phyloP scores from a whole-genome alignment of 1,139 yeast species.

The Candida buenavistaensis region DNA sequence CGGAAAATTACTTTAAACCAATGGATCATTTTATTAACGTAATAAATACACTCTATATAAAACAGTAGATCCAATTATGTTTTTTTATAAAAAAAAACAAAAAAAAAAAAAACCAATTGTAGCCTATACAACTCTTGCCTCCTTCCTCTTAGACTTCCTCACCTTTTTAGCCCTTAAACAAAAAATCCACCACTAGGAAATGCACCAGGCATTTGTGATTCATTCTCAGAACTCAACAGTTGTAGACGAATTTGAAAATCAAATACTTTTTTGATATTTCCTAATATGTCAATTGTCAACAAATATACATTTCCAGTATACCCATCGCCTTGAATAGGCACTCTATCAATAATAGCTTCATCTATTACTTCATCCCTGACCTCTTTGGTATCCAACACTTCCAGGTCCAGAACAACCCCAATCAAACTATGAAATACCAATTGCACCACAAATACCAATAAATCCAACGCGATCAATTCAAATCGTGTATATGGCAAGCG shows the following conservation, averaged over 20 bases:
- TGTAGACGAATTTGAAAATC: conserved; percentile 17
- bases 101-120: too few relatives aligned
- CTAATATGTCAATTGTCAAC: conserved; percentile 27
- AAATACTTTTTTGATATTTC: conserved; percentile 22
- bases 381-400: conserved; percentile 20
- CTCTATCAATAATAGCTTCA: conserved; percentile 12
- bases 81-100: too few relatives aligned
- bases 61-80: too few relatives aligned
- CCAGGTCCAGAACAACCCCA: conserved; percentile 34
- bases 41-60: too few relatives aligned
- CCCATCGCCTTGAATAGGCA: conserved; percentile 34
- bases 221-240: conserved; percentile 4
- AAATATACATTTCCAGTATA: conserved; percentile 41
- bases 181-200: conserved; percentile 14
- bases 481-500: conserved; percentile 25
- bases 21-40: too few relatives aligned
- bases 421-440: conserved; percentile 32
- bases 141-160: not conserved
- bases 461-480: conserved; percentile 31
- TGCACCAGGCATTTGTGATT: conserved; percentile 11
- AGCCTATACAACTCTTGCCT: too few relatives aligned
- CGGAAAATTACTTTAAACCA: too few relatives aligned
- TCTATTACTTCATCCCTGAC: conserved; percentile 2
- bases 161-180: conserved; percentile 9
- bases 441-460: conserved; percentile 27